Conservation (phyloP, 306 rosid genomes). For the Potentilla sterilis region DNA sequence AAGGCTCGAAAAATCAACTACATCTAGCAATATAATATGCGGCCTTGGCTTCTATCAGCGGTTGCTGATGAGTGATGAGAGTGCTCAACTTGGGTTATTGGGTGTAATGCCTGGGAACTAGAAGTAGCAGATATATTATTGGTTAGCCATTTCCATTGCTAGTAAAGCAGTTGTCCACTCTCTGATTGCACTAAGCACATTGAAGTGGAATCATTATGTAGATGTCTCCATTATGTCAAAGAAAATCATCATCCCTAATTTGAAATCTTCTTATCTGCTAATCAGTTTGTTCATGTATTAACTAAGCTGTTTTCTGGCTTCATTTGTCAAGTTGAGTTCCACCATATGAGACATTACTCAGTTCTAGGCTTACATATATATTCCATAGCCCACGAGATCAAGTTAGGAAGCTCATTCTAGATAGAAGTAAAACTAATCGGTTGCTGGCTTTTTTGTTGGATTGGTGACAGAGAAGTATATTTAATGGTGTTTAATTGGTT, state of each 20-base stretch:
- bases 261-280: background rate
- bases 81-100: background rate
- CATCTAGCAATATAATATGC: background rate
- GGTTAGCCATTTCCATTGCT: background rate
- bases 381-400: background rate
- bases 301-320: background rate
- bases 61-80: background rate
- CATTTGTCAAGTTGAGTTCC: background rate
- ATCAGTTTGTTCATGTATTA: constrained; percentile 2
- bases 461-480: background rate
- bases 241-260: background rate
- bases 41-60: background rate
- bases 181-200: background rate
- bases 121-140: background rate
- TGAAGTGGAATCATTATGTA: background rate
- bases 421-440: background rate
- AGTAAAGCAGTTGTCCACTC: background rate
- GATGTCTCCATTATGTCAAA: background rate
- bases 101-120: background rate
- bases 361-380: background rate
- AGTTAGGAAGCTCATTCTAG: background rate
- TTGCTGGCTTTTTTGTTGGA: background rate
- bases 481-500: background rate
- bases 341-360: background rate
- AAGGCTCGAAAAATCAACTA: background rate